These are phyloP conservation scores for Aspergillus candidus DNA, from an alignment of 2,329 filamentous ascomycete species.

Conservation along the genomic window DNA sequence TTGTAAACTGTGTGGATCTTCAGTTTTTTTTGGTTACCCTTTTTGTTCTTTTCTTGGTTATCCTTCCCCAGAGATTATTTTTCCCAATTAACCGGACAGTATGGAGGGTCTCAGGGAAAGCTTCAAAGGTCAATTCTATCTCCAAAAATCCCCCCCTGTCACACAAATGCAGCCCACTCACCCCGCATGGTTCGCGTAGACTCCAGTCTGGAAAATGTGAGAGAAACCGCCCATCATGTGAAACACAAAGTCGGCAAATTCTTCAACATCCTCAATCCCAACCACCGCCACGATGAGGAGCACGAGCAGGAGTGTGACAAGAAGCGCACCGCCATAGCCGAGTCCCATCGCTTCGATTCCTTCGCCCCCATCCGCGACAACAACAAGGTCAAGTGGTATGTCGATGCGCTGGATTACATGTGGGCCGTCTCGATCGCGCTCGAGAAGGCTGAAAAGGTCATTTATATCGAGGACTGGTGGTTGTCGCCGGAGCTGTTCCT, in stretches of 20 bases:
- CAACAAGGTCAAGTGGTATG: constrained; percentile 93
- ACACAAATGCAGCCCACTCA: no score
- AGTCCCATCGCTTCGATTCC: constrained; percentile 77
- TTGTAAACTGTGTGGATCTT: no score
- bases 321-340: constrained; percentile 66
- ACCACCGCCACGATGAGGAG: constrained; percentile 89
- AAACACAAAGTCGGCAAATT: constrained; percentile 61
- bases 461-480: constrained; percentile 98
- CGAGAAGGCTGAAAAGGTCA: constrained; percentile 84
- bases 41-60: neutral
- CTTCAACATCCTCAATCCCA: constrained; percentile 66
- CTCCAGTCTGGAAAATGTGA: constrained; percentile 29
- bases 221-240: constrained; percentile 51
- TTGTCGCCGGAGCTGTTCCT: constrained; percentile 82
- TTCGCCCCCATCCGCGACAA: constrained; percentile 82
- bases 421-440: constrained; percentile 87
- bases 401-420: constrained; percentile 91
- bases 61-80: neutral
- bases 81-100: constrained; percentile 12
- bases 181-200: no score
- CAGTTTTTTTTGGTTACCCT: no score
- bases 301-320: constrained; percentile 79
- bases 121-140: constrained; percentile 19
- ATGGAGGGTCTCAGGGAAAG: constrained; percentile 21
- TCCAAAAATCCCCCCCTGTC: neutral